Evolutionary conservation across 371 early-diverging fungal genomes (phyloP).

Genomic region (Mortierella sp.): DNA sequence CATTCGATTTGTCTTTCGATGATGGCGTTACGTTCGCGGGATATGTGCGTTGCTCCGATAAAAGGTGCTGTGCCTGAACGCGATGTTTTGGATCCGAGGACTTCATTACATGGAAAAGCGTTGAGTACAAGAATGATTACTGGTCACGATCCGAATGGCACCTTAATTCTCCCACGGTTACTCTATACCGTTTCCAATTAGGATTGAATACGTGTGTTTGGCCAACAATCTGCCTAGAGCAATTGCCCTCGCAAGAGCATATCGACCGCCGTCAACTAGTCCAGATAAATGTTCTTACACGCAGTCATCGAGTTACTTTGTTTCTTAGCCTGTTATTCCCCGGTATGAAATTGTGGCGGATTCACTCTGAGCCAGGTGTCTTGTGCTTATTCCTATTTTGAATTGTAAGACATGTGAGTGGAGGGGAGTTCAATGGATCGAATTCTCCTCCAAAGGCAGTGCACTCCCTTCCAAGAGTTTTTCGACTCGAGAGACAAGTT

Average conservation of each 20-base stretch:
- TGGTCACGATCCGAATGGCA: not conserved
- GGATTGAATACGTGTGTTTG: not conserved
- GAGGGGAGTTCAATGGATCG: not conserved
- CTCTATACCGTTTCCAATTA: not conserved
- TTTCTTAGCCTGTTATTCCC: not conserved
- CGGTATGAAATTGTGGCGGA: not conserved
- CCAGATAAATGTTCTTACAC: constrained; percentile 47
- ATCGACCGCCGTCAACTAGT: constrained; percentile 56
- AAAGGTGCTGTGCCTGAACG: constrained; percentile 64
- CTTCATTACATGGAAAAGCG: constrained; percentile 61
- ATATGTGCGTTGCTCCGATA: constrained; percentile 42
- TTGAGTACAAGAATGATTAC: not conserved
- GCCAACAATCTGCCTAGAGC: constrained; percentile 64
- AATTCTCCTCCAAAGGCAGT: no score
- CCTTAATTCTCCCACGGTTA: constrained; percentile 19
- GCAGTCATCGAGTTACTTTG: constrained; percentile 37
- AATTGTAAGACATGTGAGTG: not conserved
- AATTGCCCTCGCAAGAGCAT: constrained; percentile 70
- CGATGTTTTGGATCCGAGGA: constrained; percentile 71
- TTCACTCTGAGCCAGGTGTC: not conserved
- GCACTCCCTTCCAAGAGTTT: no score
- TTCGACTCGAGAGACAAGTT: no score
- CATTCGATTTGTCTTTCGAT: not conserved
- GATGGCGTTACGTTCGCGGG: constrained; percentile 22
- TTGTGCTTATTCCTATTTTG: constrained; percentile 1